phyloP scores from a whole-genome alignment of 129 eudicot species.

The Flaveria linearis region DNA sequence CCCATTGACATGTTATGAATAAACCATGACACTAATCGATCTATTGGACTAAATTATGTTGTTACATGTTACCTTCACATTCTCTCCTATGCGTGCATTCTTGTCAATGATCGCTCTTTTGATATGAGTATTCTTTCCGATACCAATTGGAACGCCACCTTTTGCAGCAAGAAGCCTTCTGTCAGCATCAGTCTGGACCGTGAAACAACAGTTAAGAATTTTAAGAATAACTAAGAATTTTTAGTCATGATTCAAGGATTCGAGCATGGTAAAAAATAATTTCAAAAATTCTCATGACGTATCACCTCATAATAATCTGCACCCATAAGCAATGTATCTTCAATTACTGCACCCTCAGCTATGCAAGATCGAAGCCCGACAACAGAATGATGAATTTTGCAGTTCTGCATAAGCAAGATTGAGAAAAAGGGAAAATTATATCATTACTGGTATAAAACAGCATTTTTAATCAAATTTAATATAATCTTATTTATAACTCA shows the following conservation, averaged over 20 bases:
- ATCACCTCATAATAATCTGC: conserved; percentile 97
- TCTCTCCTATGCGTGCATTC: conserved; percentile 89
- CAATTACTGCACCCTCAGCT: conserved; percentile 90
- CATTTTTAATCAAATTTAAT: background rate
- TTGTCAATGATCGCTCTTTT: conserved; percentile 95
- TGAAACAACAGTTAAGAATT: background rate
- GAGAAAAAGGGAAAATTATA: background rate
- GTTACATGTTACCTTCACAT: conserved; percentile 64
- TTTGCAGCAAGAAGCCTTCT: conserved; percentile 73
- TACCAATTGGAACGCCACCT: conserved; percentile 89
- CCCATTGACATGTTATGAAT: background rate
- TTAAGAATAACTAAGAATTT: background rate
- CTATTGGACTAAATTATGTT: conserved; percentile 3
- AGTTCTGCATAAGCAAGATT: conserved; percentile 59
- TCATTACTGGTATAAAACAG: background rate
- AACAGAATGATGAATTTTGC: conserved; percentile 96
- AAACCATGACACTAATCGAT: background rate
- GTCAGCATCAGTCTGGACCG: conserved; percentile 88
- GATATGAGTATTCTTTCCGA: conserved; percentile 78
- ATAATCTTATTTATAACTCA: background rate
- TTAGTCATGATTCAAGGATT: background rate
- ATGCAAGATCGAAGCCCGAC: conserved; percentile 96
- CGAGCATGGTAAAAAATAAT: background rate
- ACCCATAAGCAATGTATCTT: conserved; percentile 89
- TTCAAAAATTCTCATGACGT: background rate